Evolutionary conservation across 345 rosid genomes (phyloP).

Genomic region (Aquilaria sinensis): DNA sequence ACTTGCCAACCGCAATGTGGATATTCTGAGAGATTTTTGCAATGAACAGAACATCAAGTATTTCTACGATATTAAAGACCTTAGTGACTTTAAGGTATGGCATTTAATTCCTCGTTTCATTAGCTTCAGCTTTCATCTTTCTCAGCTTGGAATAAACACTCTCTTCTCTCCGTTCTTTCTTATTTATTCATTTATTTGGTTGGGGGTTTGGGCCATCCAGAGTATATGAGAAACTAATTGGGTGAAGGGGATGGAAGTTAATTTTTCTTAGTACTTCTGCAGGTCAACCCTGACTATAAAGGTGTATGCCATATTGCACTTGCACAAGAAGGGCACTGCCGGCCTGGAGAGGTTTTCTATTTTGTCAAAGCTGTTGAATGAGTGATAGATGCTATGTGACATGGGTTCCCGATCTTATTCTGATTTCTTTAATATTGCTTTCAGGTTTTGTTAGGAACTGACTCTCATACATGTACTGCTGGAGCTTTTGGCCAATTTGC

Average conservation of each 20-base stretch:
- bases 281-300: constrained; percentile 98
- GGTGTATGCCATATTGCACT: constrained; percentile 98
- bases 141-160: no score
- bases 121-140: background rate
- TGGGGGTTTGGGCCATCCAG: no score
- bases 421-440: constrained; percentile 8
- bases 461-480: constrained; percentile 96
- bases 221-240: background rate
- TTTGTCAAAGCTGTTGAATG: background rate
- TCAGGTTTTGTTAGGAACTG: constrained; percentile 92
- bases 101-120: constrained; percentile 2
- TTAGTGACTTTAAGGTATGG: constrained; percentile 71
- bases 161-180: no score
- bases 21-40: constrained; percentile 90
- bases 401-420: background rate
- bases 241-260: constrained; percentile 2
- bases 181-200: no score
- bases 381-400: background rate
- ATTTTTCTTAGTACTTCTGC: constrained; percentile 17
- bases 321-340: constrained; percentile 99
- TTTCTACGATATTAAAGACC: constrained; percentile 92
- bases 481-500: constrained; percentile 99
- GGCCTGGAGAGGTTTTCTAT: constrained; percentile 89
- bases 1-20: constrained; percentile 95
- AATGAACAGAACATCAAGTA: constrained; percentile 83